Conservation (phyloP, 805 yeast genomes). For the Cyberlindnera amylophila region DNA sequence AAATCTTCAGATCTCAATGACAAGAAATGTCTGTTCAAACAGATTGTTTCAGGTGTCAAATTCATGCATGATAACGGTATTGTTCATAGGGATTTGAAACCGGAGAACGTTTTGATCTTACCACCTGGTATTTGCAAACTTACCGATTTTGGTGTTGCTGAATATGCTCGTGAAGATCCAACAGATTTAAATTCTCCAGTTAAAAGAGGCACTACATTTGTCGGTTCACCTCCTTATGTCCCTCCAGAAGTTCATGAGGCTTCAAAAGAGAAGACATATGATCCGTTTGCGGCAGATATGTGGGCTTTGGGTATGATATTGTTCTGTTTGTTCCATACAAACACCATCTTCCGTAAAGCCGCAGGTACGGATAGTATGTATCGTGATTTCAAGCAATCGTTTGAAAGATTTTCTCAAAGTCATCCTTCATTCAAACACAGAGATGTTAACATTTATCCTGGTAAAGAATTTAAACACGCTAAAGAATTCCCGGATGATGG, state of each 20-base stretch:
- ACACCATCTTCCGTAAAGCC: conserved; percentile 58
- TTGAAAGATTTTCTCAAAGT: conserved; percentile 34
- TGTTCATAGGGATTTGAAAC: conserved; percentile 72
- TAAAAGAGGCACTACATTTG: conserved; percentile 41
- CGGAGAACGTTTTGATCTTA: conserved; percentile 65
- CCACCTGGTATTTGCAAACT: conserved; percentile 58
- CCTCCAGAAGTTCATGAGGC: conserved; percentile 71
- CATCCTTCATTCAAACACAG: conserved; percentile 48
- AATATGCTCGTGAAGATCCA: conserved; percentile 52
- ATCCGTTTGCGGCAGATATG: conserved; percentile 65
- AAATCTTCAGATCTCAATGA: conserved; percentile 46
- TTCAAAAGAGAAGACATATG: conserved; percentile 41
- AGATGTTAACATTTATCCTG: conserved; percentile 55
- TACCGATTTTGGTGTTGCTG: conserved; percentile 77
- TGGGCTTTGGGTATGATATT: conserved; percentile 73
- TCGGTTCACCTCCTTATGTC: conserved; percentile 79
- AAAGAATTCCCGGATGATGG: conserved; percentile 53
- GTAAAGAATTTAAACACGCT: conserved; percentile 68
- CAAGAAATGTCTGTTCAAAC: conserved; percentile 66
- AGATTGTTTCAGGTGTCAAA: conserved; percentile 56
- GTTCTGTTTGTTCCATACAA: conserved; percentile 54
- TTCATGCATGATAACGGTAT: conserved; percentile 63
- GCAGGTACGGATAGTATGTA: conserved; percentile 43
- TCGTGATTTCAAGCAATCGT: conserved; percentile 52
- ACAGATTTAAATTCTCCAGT: conserved; percentile 43